A percentile compares a stretch with the other conserved stretches of the same genome.
phyloP scores from a whole-genome alignment of 2,329 filamentous ascomycete genomes.

The Didymella segeticola region DNA sequence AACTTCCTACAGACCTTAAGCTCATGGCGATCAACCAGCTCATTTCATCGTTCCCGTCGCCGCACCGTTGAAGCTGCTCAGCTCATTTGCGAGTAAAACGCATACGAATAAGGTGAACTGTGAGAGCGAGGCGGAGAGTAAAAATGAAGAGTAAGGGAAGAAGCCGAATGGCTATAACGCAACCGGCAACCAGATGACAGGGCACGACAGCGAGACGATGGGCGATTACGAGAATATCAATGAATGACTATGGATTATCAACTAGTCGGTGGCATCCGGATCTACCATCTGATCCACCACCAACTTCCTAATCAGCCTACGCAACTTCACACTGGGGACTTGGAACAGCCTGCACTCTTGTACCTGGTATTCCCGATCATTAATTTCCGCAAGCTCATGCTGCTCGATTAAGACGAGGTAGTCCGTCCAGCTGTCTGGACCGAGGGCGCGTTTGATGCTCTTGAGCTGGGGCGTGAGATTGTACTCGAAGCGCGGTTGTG shows the following conservation, averaged over 20 bases:
- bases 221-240: neutral
- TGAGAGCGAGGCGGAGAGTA: too few relatives aligned
- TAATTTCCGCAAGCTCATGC: conserved; percentile 7
- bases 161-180: too few relatives aligned
- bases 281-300: neutral
- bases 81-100: too few relatives aligned
- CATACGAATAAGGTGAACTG: too few relatives aligned
- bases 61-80: too few relatives aligned
- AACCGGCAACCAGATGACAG: too few relatives aligned
- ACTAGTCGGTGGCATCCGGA: neutral
- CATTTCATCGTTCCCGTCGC: too few relatives aligned
- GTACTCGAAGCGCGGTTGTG: conserved; percentile 5
- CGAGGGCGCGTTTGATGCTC: conserved; percentile 19
- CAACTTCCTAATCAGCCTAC: neutral
- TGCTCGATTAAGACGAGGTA: conserved; percentile 21
- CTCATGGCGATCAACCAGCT: too few relatives aligned
- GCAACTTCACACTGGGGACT: conserved; percentile 1
- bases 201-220: too few relatives aligned
- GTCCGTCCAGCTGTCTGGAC: conserved; percentile 24
- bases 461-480: conserved; percentile 15
- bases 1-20: too few relatives aligned
- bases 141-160: too few relatives aligned
- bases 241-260: neutral
- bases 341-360: conserved; percentile 15
- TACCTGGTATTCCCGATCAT: conserved; percentile 3